These are phyloP conservation scores for Byssochlamys sp. DNA, from an alignment of 2,329 filamentous ascomycete genomes.

Conservation along the genomic window DNA sequence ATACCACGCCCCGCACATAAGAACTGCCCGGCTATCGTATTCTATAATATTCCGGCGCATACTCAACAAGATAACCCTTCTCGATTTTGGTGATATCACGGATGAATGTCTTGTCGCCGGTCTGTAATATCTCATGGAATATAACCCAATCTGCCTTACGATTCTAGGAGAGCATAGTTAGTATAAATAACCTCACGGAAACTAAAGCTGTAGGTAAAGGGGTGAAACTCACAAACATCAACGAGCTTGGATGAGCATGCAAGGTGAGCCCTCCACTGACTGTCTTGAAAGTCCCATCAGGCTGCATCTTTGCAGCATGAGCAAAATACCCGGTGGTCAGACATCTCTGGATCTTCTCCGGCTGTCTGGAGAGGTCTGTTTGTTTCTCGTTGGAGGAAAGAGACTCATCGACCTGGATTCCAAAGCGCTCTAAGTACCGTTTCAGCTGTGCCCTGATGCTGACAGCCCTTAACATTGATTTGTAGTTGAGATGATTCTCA, in stretches of 20 bases:
- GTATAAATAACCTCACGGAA: not conserved
- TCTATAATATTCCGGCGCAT: constrained; percentile 73
- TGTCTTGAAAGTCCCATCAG: constrained; percentile 79
- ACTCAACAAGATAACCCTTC: constrained; percentile 83
- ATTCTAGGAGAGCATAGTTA: constrained; percentile 44
- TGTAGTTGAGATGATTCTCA: constrained; percentile 78
- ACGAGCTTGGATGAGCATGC: constrained; percentile 78
- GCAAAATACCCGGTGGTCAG: constrained; percentile 86
- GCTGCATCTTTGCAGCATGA: constrained; percentile 85
- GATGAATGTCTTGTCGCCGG: constrained; percentile 77
- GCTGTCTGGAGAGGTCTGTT: constrained; percentile 37
- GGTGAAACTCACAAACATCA: constrained; percentile 64
- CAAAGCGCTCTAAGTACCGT: constrained; percentile 77
- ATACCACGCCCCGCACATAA: not conserved
- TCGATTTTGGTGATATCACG: constrained; percentile 88
- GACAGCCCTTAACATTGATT: constrained; percentile 68
- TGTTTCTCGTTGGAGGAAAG: constrained; percentile 26
- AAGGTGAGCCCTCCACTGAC: constrained; percentile 70
- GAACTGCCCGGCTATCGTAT: constrained; percentile 29
- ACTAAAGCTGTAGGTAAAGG: not conserved
- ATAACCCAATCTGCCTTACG: constrained; percentile 93
- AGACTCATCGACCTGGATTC: constrained; percentile 58
- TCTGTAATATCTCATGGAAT: constrained; percentile 89
- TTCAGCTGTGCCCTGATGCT: constrained; percentile 79
- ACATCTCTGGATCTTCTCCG: constrained; percentile 72